These are phyloP conservation scores for Ensete glaucum DNA, from an alignment of 176 grass and related monocot species.

Conservation along the genomic window DNA sequence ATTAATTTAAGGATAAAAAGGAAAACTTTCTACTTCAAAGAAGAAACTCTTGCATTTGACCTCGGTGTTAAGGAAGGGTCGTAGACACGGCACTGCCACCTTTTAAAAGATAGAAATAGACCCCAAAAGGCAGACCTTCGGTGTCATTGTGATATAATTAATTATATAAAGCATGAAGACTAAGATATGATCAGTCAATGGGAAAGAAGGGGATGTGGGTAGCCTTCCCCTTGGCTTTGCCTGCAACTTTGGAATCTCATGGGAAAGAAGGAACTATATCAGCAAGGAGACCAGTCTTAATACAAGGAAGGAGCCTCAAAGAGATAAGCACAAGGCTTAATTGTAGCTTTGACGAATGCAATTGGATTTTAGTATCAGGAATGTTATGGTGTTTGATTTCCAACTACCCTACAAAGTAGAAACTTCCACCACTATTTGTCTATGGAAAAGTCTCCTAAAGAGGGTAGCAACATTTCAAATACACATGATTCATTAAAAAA, in stretches of 20 bases:
- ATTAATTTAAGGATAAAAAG: neutral
- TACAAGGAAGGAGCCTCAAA: neutral
- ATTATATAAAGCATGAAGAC: conserved; percentile 2
- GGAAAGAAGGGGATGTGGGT: neutral
- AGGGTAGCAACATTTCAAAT: too few relatives aligned
- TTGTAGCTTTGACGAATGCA: neutral
- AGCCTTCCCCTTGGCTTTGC: neutral
- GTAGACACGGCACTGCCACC: neutral
- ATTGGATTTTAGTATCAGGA: neutral
- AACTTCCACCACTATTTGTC: neutral
- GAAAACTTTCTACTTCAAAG: neutral
- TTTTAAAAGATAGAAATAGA: neutral
- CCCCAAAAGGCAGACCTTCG: neutral
- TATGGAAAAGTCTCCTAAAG: too few relatives aligned
- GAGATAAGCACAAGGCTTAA: neutral
- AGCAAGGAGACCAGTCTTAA: neutral
- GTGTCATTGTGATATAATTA: neutral
- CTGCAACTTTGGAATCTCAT: neutral
- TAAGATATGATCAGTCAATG: neutral
- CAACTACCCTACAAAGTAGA: neutral
- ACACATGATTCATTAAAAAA: too few relatives aligned
- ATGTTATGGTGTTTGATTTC: neutral
- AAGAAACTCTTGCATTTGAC: neutral
- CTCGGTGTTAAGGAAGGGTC: neutral
- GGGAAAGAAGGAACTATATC: neutral